A percentile compares a stretch with the other conserved stretches of the same genome.
These are phyloP conservation scores for Dichomitus squalens DNA, from an alignment of 1,284 basidiomycete genomes.

Conservation along the genomic window DNA sequence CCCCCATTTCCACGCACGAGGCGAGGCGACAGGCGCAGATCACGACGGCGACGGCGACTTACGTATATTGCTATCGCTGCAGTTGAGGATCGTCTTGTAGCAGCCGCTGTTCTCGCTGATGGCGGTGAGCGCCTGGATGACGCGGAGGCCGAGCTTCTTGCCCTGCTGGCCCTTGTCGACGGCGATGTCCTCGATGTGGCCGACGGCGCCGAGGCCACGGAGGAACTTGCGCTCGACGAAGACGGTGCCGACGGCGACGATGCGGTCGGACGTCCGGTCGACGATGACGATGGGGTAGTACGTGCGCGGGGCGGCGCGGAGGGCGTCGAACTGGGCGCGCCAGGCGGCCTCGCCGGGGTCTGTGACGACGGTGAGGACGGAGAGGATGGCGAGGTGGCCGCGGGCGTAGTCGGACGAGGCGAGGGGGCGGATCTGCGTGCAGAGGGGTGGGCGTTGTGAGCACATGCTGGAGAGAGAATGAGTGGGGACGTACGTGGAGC, in stretches of 20 bases:
- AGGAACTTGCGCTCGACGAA: constrained; percentile 95
- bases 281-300: constrained; percentile 91
- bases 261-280: constrained; percentile 70
- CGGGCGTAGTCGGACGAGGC: constrained; percentile 84
- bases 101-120: constrained; percentile 79
- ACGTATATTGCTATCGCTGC: constrained; percentile 91
- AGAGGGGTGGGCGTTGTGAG: neutral
- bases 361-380: constrained; percentile 78
- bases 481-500: constrained; percentile 48
- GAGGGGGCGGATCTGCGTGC: constrained; percentile 91
- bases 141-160: constrained; percentile 83
- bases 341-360: constrained; percentile 77
- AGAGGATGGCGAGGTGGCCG: constrained; percentile 83
- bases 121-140: constrained; percentile 84
- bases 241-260: constrained; percentile 86
- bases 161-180: constrained; percentile 89
- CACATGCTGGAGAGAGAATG: neutral
- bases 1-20: neutral
- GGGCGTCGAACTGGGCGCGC: constrained; percentile 64
- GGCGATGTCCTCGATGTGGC: constrained; percentile 98
- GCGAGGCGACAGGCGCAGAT: constrained; percentile 5
- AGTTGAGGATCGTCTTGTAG: constrained; percentile 98
- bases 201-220: constrained; percentile 77
- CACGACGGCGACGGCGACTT: constrained; percentile 38
- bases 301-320: constrained; percentile 56